Evolutionary conservation across 192 early-diverging fungal species (phyloP).

Genomic region (Jimgerdemannia flammicorona): DNA sequence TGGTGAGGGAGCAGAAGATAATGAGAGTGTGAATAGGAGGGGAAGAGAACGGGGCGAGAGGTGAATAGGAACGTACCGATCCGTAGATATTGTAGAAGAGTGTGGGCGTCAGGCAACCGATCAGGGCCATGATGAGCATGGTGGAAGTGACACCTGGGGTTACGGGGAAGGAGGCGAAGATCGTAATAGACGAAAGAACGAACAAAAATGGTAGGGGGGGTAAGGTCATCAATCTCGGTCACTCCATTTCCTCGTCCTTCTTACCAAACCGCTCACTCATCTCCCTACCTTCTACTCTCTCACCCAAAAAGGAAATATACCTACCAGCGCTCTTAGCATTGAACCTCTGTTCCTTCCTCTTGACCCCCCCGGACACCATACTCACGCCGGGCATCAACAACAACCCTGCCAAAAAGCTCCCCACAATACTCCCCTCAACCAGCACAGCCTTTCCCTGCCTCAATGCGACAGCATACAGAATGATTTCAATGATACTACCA

Average conservation of each 20-base stretch:
- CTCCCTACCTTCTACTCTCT: not conserved
- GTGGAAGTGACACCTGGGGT: slow-evolving; percentile 82
- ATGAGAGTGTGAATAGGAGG: not conserved
- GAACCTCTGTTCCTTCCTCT: slow-evolving; percentile 90
- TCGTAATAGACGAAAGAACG: not conserved
- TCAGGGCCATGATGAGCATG: slow-evolving; percentile 90
- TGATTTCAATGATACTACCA: slow-evolving; percentile 94
- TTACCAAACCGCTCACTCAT: not conserved
- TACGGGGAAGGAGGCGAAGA: too few species aligned
- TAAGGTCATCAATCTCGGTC: too few species aligned
- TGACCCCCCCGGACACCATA: slow-evolving; percentile 92
- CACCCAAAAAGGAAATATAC: not conserved
- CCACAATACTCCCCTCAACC: slow-evolving; percentile 90
- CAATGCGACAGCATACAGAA: slow-evolving; percentile 88
- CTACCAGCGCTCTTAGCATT: slow-evolving; percentile 89
- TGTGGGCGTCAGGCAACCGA: slow-evolving; percentile 91
- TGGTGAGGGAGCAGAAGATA: too few species aligned
- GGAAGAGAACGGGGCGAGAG: not conserved
- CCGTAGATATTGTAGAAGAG: slow-evolving; percentile 93
- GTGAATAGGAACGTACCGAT: slow-evolving; percentile 8
- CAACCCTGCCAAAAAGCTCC: slow-evolving; percentile 85
- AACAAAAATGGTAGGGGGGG: too few species aligned
- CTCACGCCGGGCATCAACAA: slow-evolving; percentile 89
- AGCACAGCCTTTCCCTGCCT: slow-evolving; percentile 81
- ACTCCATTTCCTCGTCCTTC: too few species aligned